Percentiles rank a stretch among this genome's conserved stretches.
These are phyloP conservation scores for Apophysomyces variabilis DNA, from an alignment of 371 early-diverging fungal species.

Conservation along the genomic window DNA sequence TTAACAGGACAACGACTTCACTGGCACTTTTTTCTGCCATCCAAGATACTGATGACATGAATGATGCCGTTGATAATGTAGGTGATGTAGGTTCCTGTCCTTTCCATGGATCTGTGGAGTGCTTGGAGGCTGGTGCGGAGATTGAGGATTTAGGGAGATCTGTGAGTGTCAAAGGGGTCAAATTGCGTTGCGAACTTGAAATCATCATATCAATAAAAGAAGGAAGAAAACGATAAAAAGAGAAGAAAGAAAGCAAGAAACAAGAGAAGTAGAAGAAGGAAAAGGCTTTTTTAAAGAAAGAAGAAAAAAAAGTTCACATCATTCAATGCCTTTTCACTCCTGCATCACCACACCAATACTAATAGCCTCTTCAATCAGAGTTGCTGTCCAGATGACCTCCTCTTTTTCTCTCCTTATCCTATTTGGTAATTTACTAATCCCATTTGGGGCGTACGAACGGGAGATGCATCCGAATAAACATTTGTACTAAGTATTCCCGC, in stretches of 20 bases:
- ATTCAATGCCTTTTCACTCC: constrained; percentile 5
- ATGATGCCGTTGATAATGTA: constrained; percentile 36
- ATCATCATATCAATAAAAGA: constrained; percentile 8
- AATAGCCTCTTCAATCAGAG: background rate
- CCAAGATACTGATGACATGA: constrained; percentile 46
- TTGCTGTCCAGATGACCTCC: constrained; percentile 6
- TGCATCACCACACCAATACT: constrained; percentile 7
- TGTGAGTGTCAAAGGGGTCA: constrained; percentile 10
- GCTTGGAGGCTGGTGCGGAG: constrained; percentile 8
- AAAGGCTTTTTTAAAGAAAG: background rate
- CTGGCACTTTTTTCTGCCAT: constrained; percentile 48
- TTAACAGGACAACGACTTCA: constrained; percentile 39
- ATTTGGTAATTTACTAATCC: background rate
- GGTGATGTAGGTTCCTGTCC: constrained; percentile 26
- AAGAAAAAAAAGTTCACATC: background rate
- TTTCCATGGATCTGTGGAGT: constrained; percentile 14
- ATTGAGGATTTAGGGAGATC: constrained; percentile 12
- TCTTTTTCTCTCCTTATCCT: constrained; percentile 5
- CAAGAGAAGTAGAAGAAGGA: constrained; percentile 10
- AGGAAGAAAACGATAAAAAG: constrained; percentile 5
- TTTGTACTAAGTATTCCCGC: constrained; percentile 1
- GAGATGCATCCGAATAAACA: constrained; percentile 8
- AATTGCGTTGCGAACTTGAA: constrained; percentile 11
- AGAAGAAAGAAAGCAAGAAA: constrained; percentile 5
- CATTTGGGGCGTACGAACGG: background rate